A percentile compares a stretch with the other conserved stretches of the same genome.
phyloP scores from a whole-genome alignment of 768 basidiomycete species.

The Crucibulum laeve region DNA sequence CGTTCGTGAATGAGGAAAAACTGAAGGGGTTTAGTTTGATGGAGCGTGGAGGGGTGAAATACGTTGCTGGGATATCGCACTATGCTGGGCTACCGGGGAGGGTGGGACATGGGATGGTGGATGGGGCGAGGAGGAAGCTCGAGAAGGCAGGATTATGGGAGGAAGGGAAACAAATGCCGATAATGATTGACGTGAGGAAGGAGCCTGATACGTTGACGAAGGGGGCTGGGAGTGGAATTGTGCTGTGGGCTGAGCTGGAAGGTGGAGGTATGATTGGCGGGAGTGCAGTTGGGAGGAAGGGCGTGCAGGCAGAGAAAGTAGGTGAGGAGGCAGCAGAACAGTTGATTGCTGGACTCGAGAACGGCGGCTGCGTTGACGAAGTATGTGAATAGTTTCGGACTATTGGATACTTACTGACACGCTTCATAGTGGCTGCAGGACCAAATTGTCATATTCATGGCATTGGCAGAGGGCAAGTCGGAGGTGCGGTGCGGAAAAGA shows the following conservation, averaged over 20 bases:
- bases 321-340: conserved; percentile 61
- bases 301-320: conserved; percentile 36
- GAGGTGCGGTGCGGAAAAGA: conserved; percentile 48
- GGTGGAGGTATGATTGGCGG: conserved; percentile 66
- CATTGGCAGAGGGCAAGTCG: conserved; percentile 63
- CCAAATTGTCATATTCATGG: conserved; percentile 76
- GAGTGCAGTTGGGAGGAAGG: conserved; percentile 58
- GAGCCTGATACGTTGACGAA: conserved; percentile 40
- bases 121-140: conserved; percentile 46
- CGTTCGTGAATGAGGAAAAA: conserved; percentile 34
- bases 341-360: conserved; percentile 49
- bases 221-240: conserved; percentile 70
- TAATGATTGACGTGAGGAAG: conserved; percentile 35
- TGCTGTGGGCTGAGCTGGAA: conserved; percentile 72
- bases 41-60: conserved; percentile 49
- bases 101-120: conserved; percentile 53
- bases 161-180: conserved; percentile 8
- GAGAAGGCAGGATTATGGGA: conserved; percentile 28
- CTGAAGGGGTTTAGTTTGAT: conserved; percentile 42
- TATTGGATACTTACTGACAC: neutral
- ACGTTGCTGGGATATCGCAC: conserved; percentile 57
- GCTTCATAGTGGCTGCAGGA: conserved; percentile 47
- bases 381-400: conserved; percentile 19
- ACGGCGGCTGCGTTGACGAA: conserved; percentile 77
- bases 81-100: conserved; percentile 58